Evolutionary conservation across 2,329 filamentous ascomycete genomes (phyloP), one percentile per base, ranked within the genome.

Genomic region (Arthroderma sp.): DNA sequence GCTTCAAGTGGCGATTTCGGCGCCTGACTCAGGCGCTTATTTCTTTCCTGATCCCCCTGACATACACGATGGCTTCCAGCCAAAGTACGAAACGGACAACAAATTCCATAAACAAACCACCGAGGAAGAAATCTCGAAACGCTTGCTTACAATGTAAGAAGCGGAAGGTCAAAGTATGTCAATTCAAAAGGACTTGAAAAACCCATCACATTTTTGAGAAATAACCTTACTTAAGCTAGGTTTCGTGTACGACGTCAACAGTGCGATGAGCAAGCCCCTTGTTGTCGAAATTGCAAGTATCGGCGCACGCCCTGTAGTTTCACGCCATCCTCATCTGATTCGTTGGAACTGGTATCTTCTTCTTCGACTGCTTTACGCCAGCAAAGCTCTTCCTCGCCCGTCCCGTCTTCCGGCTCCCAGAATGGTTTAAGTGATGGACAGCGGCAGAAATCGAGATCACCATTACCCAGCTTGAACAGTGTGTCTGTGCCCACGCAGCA

Each of bases 221-320:
- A 3, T 11, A 31, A 36, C 29, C n/a, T 41, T n/a, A 28, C 31
- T 40, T 29, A 29, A 15, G 29, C 22, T 11, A 22, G 38, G 9
- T 33, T 27, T n/a, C 29, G 29, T 7, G 30, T 10, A 29, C 27
- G 31, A 28, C 32, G 30, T 28, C 29, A 32, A 36, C 27, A 51
- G 50, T 51, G 48, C 33, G 44, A 51, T 22, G 50, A 50, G 45
- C 48, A 50, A 45, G 48, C 43, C 5, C 48, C 50, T n/a, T 41
- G 46, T 32, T 51, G 50, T 37, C 38, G 37, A 10, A 50, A 50
- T 15, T 51, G 50, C 48, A 47, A 32, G 22, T 43, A 43, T 28
- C 48, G 50, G 9, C 32, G 40, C 6, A 40, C 30, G 29, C 31
- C 8, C 37, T 51, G 48, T 36, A 48, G 46, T 22, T 50, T 47